Evolutionary conservation across 176 grass and related monocot genomes (phyloP).

Genomic region (Musa schizocarpa): DNA sequence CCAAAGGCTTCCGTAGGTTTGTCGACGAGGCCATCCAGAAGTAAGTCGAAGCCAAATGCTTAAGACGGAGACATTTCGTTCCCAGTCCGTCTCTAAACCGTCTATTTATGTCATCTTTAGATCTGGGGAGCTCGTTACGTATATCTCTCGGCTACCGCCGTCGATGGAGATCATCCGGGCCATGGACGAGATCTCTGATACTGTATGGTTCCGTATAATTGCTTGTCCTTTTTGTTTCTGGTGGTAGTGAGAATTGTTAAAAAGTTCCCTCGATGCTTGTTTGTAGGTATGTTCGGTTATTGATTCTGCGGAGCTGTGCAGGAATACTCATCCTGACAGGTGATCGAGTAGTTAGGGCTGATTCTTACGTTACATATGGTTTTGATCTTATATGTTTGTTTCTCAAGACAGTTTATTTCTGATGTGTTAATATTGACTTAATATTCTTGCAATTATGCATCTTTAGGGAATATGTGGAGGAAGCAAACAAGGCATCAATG

Average conservation of each 20-base stretch:
- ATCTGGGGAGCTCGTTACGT: slow-evolving; percentile 60
- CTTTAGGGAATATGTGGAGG: slow-evolving; percentile 72
- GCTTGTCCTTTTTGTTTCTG: neutral
- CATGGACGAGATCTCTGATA: slow-evolving; percentile 95
- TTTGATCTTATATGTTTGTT: neutral
- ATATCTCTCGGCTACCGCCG: slow-evolving; percentile 45
- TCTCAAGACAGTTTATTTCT: neutral
- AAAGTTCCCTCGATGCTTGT: slow-evolving; percentile 7
- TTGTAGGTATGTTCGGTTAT: slow-evolving; percentile 75
- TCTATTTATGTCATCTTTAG: slow-evolving; percentile 30
- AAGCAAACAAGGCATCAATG: slow-evolving; percentile 79
- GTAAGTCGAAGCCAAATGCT: slow-evolving; percentile 3
- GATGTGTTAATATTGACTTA: slow-evolving; percentile 3
- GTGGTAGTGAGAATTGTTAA: neutral
- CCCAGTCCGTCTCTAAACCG: neutral
- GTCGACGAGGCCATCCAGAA: slow-evolving; percentile 72
- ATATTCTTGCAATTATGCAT: neutral
- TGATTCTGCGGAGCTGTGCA: slow-evolving; percentile 84
- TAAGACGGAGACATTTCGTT: neutral
- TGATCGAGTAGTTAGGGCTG: slow-evolving; percentile 4
- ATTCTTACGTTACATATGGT: neutral
- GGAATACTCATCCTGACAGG: slow-evolving; percentile 85
- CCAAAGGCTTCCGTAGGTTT: slow-evolving; percentile 78
- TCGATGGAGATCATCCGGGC: slow-evolving; percentile 51
- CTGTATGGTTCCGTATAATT: slow-evolving; percentile 25